Conservation (phyloP, 768 basidiomycete species). For the Suillus subaureus region DNA sequence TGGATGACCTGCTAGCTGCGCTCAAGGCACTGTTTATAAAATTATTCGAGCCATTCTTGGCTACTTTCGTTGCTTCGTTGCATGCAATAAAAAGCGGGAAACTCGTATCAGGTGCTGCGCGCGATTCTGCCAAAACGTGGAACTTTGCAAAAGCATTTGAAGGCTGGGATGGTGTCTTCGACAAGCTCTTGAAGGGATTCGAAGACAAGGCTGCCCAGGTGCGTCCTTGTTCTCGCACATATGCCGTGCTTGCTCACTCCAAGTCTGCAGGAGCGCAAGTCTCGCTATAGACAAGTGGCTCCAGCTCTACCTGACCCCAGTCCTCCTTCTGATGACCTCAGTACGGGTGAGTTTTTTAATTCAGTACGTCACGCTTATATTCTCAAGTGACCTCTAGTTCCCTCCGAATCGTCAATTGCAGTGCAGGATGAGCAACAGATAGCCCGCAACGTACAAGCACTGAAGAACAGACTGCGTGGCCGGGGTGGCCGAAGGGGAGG, state of each 20-base stretch:
- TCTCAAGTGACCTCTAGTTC: constrained; percentile 35
- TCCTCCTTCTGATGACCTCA: constrained; percentile 58
- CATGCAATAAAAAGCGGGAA: constrained; percentile 60
- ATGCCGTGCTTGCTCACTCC: constrained; percentile 8
- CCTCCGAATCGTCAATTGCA: constrained; percentile 49
- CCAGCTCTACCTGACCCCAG: constrained; percentile 40
- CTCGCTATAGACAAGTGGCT: constrained; percentile 50
- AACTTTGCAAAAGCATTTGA: constrained; percentile 72
- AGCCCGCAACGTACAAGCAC: constrained; percentile 85
- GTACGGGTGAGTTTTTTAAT: constrained; percentile 50
- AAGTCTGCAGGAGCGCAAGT: constrained; percentile 65
- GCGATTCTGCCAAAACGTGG: constrained; percentile 50
- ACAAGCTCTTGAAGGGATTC: constrained; percentile 69
- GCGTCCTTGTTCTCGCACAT: constrained; percentile 14
- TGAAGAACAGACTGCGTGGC: constrained; percentile 84
- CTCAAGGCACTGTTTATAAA: constrained; percentile 86
- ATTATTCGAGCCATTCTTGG: constrained; percentile 81
- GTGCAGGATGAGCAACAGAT: constrained; percentile 87
- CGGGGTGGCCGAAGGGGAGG: constrained; percentile 64
- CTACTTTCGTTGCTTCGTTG: constrained; percentile 81
- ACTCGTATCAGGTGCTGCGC: constrained; percentile 32
- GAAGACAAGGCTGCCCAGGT: constrained; percentile 79
- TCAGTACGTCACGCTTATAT: neutral
- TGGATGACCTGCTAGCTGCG: constrained; percentile 81
- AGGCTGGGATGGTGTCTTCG: constrained; percentile 82